Percentiles rank a stretch among this genome's conserved stretches.
Conservation (phyloP, 1,139 yeast genomes). For the Candida glucosophila region DNA sequence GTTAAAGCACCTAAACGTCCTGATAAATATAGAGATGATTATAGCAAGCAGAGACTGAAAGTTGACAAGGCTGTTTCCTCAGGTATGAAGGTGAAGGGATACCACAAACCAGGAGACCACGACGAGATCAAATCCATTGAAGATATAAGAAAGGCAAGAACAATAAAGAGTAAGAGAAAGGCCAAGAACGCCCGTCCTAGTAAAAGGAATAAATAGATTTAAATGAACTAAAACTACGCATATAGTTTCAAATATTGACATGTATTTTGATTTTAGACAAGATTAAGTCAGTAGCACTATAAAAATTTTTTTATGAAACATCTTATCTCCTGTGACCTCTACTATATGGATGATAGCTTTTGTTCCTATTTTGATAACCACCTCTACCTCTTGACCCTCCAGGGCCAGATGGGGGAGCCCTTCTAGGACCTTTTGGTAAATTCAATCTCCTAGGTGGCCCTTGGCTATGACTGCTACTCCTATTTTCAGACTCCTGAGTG, state of each 20-base stretch:
- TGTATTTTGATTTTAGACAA: conserved; percentile 1
- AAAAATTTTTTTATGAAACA: not conserved
- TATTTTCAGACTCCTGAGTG: conserved; percentile 4
- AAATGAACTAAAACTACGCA: conserved; percentile 1
- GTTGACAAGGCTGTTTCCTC: conserved; percentile 72
- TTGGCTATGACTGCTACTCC: conserved; percentile 7
- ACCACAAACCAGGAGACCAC: conserved; percentile 37
- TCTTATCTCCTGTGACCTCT: conserved; percentile 18
- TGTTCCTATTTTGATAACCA: conserved; percentile 16
- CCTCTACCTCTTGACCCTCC: conserved; percentile 20
- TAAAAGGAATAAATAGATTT: conserved; percentile 12
- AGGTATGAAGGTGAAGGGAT: conserved; percentile 72
- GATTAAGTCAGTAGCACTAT: not conserved
- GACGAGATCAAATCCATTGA: conserved; percentile 64
- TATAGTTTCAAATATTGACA: conserved; percentile 1
- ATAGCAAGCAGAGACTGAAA: conserved; percentile 72
- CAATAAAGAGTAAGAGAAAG: conserved; percentile 56
- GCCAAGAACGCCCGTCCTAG: conserved; percentile 84
- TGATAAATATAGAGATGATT: conserved; percentile 84
- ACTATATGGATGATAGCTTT: conserved; percentile 27
- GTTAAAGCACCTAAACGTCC: conserved; percentile 80
- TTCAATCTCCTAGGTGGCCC: conserved; percentile 22
- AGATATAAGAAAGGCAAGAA: conserved; percentile 74
- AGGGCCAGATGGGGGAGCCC: conserved; percentile 33
- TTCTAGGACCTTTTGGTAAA: conserved; percentile 37